Base-by-base conservation (phyloP, 345 rosid genomes). In the Laguncularia racemosa region DNA sequence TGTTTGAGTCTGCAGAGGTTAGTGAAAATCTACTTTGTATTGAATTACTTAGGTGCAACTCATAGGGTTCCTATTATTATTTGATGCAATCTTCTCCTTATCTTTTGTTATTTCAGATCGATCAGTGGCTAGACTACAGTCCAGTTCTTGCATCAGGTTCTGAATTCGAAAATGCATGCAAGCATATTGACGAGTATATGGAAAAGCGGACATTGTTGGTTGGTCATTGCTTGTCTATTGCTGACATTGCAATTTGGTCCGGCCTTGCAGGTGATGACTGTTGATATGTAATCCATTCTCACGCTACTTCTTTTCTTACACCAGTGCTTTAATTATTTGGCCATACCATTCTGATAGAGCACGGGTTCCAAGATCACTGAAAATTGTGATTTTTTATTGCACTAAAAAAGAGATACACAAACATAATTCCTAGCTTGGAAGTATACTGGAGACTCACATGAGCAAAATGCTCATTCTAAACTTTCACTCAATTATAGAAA, bases 231-330 rank as follows among this genome's bases (percentile, higher is more conserved):
- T 75, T 87, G 60, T 73, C 97, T 12, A 78, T 93, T 72, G 97
- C 92, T 15, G 99, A 87, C 56, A 67, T 89, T 54, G 96, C 89
- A 15, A 63, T 89, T 52, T 93, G 99, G 97, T 84, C 99, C 3
- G 84, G 82, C 62, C 84, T 93, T 26, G 75, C 90, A 58, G 97
- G 97, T 93, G 71, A 52, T 12, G 20, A n/a, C 28, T 64, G 28
- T 19, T 13, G 33, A 23, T 16, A 46, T 52, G 15, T 19, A 46
- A 49, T 23, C 19, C 48, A 10, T 11, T 50, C 15, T 16, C 6
- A 0, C 7, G 6, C 50, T 44, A 47, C 20, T 58, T 16, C 3
- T 48, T 45, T 58, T 16, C 3, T 48, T 45, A 13, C 6, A 33
- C 11, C 40, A 4, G 40, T 9, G 9, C 40, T 1, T 33, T 33